Conservation (phyloP, 2,329 filamentous ascomycete species). For the Thyridium curvatum region DNA sequence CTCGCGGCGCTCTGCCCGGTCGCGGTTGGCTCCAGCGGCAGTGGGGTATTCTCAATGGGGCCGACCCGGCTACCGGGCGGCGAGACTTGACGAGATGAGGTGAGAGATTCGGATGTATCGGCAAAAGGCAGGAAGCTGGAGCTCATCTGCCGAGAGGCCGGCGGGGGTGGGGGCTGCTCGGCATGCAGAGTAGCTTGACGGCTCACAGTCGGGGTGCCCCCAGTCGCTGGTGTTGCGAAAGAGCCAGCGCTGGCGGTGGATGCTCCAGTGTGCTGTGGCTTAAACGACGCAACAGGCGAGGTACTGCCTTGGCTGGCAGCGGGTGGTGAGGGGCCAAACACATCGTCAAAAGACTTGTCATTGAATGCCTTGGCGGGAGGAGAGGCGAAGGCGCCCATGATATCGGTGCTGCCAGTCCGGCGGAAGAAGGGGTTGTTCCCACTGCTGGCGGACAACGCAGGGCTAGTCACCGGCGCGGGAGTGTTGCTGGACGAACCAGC, state of each 20-base stretch:
- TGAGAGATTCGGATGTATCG: slow-evolving; percentile 59
- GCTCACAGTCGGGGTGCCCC: slow-evolving; percentile 58
- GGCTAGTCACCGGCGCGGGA: slow-evolving; percentile 55
- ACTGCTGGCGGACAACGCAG: slow-evolving; percentile 60
- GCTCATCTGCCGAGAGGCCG: slow-evolving; percentile 71
- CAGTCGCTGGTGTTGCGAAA: slow-evolving; percentile 42
- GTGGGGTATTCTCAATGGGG: slow-evolving; percentile 34
- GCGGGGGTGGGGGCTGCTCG: slow-evolving; percentile 54
- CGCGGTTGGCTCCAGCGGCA: slow-evolving; percentile 28
- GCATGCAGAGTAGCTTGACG: slow-evolving; percentile 52
- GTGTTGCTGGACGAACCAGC: slow-evolving; percentile 39
- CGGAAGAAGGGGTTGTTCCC: slow-evolving; percentile 96
- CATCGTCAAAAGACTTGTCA: slow-evolving; percentile 74
- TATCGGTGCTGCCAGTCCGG: slow-evolving; percentile 55
- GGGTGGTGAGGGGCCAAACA: slow-evolving; percentile 63
- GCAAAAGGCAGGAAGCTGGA: slow-evolving; percentile 70
- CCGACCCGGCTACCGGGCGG: slow-evolving; percentile 63
- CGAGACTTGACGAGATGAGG: slow-evolving; percentile 72
- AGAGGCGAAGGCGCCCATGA: slow-evolving; percentile 47
- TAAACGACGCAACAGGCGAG: slow-evolving; percentile 54
- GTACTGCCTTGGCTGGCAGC: slow-evolving; percentile 31
- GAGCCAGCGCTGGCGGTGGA: slow-evolving; percentile 47
- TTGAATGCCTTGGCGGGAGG: slow-evolving; percentile 37
- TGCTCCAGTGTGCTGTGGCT: slow-evolving; percentile 52
- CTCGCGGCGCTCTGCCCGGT: slow-evolving; percentile 25